Evolutionary conservation across 345 rosid species (phyloP), one percentile per base, ranked within the genome.

Genomic region (Hypericum perforatum): DNA sequence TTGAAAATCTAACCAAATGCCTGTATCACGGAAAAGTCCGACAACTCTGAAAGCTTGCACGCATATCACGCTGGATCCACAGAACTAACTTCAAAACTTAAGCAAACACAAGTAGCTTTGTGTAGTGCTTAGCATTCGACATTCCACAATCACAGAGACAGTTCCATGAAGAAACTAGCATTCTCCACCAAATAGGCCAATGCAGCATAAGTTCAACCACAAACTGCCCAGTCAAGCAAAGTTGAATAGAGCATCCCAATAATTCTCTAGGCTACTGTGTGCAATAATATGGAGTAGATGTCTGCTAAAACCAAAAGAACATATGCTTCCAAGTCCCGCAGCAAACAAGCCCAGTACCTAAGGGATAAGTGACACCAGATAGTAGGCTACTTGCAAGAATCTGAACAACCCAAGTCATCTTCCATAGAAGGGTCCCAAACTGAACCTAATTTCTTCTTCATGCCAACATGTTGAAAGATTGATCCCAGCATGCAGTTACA

Each of bases 51-150:
- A 1, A 22, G 32, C 32, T 22, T 22, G 1, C 32, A 4, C 32
- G 1, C 32, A 22, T 22, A 22, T 22, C 32, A 22, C 32, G 61
- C 55, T 7, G 60, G 59, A 58, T 51, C 49, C 43, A 68, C 37
- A 60, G 52, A 62, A 57, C 16, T 48, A 41, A 69, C 66, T 59
- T 69, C 60, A 53, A 60, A 42, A 57, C 51, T 37, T 58, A 46
- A 63, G 59, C 49, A 39, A 48, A 44, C n/a, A 54, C 14, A 10
- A 4, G 38, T 48, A 37, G 36, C 22, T 22, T 48, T 38, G 52
- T 14, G 55, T 39, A 52, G 53, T 58, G 49, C 58, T 54, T 39
- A 55, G 29, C n/a, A n/a, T n/a, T n/a, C n/a, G n/a, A 40, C 48
- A 54, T 43, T 62, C 61, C 51, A 47, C 52, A 53, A 53, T 15